Conservation (phyloP, 2,329 filamentous ascomycete genomes). For the Pezicula carpinea region DNA sequence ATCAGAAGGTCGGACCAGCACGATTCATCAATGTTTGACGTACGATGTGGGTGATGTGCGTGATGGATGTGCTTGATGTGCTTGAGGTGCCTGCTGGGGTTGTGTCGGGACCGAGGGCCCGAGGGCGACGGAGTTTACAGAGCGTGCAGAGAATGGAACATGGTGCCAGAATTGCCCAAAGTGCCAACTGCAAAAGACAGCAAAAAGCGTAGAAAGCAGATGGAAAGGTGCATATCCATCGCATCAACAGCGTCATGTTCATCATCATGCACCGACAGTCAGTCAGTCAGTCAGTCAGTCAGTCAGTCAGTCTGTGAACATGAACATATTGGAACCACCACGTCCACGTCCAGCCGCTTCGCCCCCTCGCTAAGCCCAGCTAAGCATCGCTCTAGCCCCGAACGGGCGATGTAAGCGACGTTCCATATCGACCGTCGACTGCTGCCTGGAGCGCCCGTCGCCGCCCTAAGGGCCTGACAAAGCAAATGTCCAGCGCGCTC, state of each 20-base stretch:
- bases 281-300: too few species aligned
- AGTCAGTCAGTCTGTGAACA: too few species aligned
- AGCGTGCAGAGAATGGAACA: too few species aligned
- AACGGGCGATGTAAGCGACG: not conserved
- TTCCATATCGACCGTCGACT: not conserved
- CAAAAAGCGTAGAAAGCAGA: too few species aligned
- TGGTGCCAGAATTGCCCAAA: too few species aligned
- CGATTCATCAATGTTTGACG: not conserved
- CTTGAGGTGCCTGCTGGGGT: not conserved
- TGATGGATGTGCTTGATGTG: too few species aligned
- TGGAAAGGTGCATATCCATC: not conserved
- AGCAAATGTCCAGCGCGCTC: not conserved
- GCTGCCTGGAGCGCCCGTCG: not conserved
- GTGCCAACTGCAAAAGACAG: too few species aligned
- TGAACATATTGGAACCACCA: too few species aligned
- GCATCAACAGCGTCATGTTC: not conserved
- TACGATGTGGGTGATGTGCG: not conserved
- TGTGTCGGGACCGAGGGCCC: too few species aligned
- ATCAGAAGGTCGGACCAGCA: too few species aligned
- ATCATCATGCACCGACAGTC: not conserved
- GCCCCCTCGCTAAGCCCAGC: not conserved
- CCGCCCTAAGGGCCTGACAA: not conserved
- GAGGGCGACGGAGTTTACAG: too few species aligned
- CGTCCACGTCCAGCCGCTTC: not conserved
- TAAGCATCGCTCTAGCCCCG: not conserved